These are phyloP conservation scores for Ophiocordyceps camponoti-rufipedis DNA, from an alignment of 2,329 filamentous ascomycete genomes.

Conservation along the genomic window DNA sequence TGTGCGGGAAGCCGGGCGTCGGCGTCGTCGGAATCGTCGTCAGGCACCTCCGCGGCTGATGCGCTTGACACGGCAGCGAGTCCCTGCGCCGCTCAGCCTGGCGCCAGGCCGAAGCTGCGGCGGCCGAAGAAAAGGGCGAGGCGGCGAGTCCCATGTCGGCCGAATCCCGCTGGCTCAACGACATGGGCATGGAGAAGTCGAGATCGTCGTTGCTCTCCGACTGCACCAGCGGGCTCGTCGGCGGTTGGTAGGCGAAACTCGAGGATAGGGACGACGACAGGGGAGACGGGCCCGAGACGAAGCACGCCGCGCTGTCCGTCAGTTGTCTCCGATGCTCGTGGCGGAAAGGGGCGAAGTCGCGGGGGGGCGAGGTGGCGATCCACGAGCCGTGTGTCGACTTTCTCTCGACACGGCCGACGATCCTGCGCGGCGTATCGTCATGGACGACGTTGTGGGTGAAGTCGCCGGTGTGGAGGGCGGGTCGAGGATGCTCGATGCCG, in stretches of 20 bases:
- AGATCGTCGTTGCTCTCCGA: conserved; percentile 67
- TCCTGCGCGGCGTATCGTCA: conserved; percentile 1
- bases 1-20: conserved; percentile 19
- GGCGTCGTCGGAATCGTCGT: conserved; percentile 16
- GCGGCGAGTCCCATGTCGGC: conserved; percentile 60
- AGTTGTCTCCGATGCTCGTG: conserved; percentile 17
- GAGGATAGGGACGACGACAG: conserved; percentile 56
- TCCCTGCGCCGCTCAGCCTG: conserved; percentile 36
- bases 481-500: conserved; percentile 66
- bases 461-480: conserved; percentile 50
- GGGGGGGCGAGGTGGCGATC: conserved; percentile 37
- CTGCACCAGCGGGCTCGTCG: conserved; percentile 83
- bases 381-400: conserved; percentile 16
- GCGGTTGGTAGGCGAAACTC: conserved; percentile 69
- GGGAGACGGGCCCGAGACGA: conserved; percentile 34
- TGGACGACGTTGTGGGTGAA: conserved; percentile 29
- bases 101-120: conserved; percentile 7
- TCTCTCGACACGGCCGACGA: too few species aligned
- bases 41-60: conserved; percentile 60
- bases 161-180: conserved; percentile 17
- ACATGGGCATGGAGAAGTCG: conserved; percentile 36
- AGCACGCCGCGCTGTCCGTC: conserved; percentile 16
- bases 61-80: conserved; percentile 52
- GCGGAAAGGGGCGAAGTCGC: conserved; percentile 28
- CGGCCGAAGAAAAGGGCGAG: conserved; percentile 20